Base-by-base conservation (phyloP, 768 basidiomycete species). In the Hypsizygus marmoreus region DNA sequence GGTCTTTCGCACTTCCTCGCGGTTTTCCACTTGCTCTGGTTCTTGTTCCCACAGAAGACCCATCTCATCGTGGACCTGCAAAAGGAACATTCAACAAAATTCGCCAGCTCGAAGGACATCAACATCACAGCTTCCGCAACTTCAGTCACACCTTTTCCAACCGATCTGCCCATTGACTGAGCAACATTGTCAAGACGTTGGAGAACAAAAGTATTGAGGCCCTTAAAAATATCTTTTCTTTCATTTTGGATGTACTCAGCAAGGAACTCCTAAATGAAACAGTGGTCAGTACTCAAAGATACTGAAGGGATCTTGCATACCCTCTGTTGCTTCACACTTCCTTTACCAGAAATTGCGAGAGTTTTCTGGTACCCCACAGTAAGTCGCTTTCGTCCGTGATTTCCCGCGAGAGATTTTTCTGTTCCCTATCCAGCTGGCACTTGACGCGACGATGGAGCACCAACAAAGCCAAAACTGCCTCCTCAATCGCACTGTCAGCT, bases 51-150 rank as follows among this genome's bases (percentile, higher is more conserved):
- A 47, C 7, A 47, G 16, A 8, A 16, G 12, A 3, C 20, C 23
- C 45, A 47, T 34, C 11, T 47, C 38, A 8, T 17, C 13, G 9
- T 47, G 17, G 4, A 47, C 9, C 45, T 47, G n/a, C n/a, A n/a
- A 3, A 19, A 40, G 25, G 13, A 28, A 37, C 3, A 6, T 13
- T 33, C n/a, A n/a, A n/a, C n/a, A n/a, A n/a, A n/a, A n/a, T 33
- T 13, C 9, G 5, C 24, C 20, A 37, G 11, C 20, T 12, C 24
- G 20, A 13, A 37, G 6, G 35, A 12, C 17, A 28, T 13, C 25
- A 4, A 23, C 2, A n/a, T n/a, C 22, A 28, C 38, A 23, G 8
- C 29, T 9, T 26, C 24, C 9, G 24, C 38, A 7, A 40, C 4
- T 9, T 8, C 4, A 2, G 23, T 4, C 16, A 40, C 16, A 25